Evolutionary conservation across 2,329 filamentous ascomycete species (phyloP), one percentile per base, ranked within the genome.

Genomic region (Gnomoniopsis smithogilvyi): DNA sequence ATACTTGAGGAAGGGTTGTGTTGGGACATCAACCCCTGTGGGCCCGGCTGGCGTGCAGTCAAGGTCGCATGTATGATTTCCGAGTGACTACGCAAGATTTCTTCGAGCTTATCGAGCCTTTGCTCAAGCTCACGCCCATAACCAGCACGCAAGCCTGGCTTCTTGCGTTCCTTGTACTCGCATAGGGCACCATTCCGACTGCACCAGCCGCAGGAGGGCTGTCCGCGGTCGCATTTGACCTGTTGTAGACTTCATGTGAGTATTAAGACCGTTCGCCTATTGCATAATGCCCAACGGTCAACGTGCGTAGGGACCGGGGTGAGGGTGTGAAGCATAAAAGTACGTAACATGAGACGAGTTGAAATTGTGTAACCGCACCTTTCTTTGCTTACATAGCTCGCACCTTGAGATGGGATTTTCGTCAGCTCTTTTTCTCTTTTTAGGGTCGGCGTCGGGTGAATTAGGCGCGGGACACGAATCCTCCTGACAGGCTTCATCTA

Each of bases 331-430:
- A 48, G 3, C n/a, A n/a, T n/a, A 34, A 8, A 34, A 30, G 33
- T 1, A 50, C 6, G 26, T 38, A 45, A 8, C 10, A 41, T 14
- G 36, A 48, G 4, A n/a, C 22, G n/a, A 34, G 34, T 21, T 54
- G 68, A 54, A 48, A 62, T 53, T 22, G 49, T 54, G 45, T 34
- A 22, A 36, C 45, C 49, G 43, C 34, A 91, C 89, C 80, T 93
- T 94, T 76, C 90, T 80, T 72, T 90, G 86, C 74, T 93, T 92
- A 77, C 90, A 92, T 54, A 90, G 80, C 74, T 93, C 90, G 69
- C 90, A 88, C 68, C 86, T 88, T 72, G 69, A 67, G 50, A 71
- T 64, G 12, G 60, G 36, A 55, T 63, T 62, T 67, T 80, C 72
- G 79, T 78, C 67, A 64, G 69, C 65, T 54, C 58, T 55, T 34